Base-by-base conservation (phyloP, 2,329 filamentous ascomycete genomes). In the Zasmidium angulare region DNA sequence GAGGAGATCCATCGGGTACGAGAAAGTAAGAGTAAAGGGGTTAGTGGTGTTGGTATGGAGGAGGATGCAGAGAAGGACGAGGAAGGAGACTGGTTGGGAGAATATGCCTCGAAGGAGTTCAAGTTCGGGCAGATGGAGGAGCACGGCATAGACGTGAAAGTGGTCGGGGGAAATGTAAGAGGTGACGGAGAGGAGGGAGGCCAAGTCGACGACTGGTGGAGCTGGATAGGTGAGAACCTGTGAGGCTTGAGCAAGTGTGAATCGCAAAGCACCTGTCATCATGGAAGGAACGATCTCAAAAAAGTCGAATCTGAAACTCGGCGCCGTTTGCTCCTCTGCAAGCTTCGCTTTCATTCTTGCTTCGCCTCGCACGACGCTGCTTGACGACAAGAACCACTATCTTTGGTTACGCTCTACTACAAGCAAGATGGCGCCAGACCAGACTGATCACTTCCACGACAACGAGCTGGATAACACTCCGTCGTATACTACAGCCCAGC, bases 131-230 rank as follows among this genome's bases (percentile, higher is more conserved):
- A 93, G 77, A 87, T 98, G 84, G 84, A 89, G 68, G 91, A 96
- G 72, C 91, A 91, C 66, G 89, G 91, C 54, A 82, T 96, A 20
- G 84, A 87, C 43, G 85, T 98, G 9, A 86, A 90, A 47, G 87
- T 97, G 2, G 71, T 89, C 14, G 89, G 89, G 0, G 93, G 93
- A 10, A 93, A 86, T 75, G 86, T 88, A 62, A 73, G 84, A 74
- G 71, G 80, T 29, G 84, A 89, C 55, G 87, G 84, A 10, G 62
- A 66, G 12, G 54, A 61, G 47, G 57, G 61, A 24, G 61, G 87
- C n/a, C 88, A 88, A 23, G 86, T 91, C 29, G 86, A 89, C 58
- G 88, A 85, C 74, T 97, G 93, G 93, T 96, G 92, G 85, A 84
- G 85, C 69, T 98, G 93, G 93, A 87, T 98, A 71, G 90, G 87